Conservation (phyloP, 2,329 filamentous ascomycete genomes). For the Nemania sp. region DNA sequence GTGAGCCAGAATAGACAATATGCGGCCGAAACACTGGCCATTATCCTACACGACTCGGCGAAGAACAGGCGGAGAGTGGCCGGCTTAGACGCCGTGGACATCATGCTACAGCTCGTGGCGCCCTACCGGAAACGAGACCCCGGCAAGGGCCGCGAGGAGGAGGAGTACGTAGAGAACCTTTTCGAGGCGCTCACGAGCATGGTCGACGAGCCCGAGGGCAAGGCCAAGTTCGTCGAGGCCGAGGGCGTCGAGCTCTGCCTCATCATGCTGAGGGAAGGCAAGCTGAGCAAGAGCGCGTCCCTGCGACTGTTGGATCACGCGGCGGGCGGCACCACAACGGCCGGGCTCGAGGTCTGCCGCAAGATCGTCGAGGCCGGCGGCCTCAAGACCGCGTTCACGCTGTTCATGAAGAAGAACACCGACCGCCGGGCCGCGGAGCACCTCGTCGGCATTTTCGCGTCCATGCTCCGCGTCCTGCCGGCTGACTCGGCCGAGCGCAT, state of each 20-base stretch:
- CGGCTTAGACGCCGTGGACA: constrained; percentile 72
- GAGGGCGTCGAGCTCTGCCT: constrained; percentile 91
- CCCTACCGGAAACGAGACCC: constrained; percentile 87
- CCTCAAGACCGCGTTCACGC: constrained; percentile 80
- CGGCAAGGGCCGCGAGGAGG: constrained; percentile 81
- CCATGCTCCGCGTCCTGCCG: constrained; percentile 78
- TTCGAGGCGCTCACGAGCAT: constrained; percentile 86
- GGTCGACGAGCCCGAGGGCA: constrained; percentile 75
- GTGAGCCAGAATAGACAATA: constrained; percentile 95
- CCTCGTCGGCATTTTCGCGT: constrained; percentile 81
- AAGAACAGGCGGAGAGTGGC: constrained; percentile 68
- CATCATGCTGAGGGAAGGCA: constrained; percentile 89
- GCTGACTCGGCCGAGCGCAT: constrained; percentile 79
- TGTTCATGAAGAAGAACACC: constrained; percentile 82
- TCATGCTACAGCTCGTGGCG: constrained; percentile 80
- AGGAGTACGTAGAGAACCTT: constrained; percentile 92
- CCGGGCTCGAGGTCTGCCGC: constrained; percentile 69
- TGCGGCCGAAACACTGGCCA: constrained; percentile 86
- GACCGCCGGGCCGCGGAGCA: constrained; percentile 74
- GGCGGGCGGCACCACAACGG: constrained; percentile 55
- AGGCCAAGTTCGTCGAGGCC: constrained; percentile 80
- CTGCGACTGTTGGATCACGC: constrained; percentile 86
- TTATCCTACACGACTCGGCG: constrained; percentile 77
- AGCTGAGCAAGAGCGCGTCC: constrained; percentile 77
- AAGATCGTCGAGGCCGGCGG: constrained; percentile 81